Conservation (phyloP, 805 yeast species). For the Yarrowia divulgata region DNA sequence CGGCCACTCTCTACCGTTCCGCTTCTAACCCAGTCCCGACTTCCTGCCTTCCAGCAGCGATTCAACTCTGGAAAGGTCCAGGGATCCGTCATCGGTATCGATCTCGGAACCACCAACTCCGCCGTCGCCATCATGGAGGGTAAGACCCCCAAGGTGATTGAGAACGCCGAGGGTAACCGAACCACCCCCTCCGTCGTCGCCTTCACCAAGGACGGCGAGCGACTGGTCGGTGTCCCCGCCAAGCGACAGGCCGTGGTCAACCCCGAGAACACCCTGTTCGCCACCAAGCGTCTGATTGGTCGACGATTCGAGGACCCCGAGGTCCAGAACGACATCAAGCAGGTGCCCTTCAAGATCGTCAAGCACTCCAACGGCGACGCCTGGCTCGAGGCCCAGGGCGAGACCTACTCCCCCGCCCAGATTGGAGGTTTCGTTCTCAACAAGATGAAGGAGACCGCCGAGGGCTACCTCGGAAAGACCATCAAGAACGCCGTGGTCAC, state of each 20-base stretch:
- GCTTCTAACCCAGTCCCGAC: slow-evolving; percentile 36
- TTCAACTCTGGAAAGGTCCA: slow-evolving; percentile 59
- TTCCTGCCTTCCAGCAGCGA: slow-evolving; percentile 41
- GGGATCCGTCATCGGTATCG: slow-evolving; percentile 80
- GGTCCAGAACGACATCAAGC: slow-evolving; percentile 86
- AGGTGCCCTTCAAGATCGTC: slow-evolving; percentile 89
- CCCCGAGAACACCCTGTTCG: slow-evolving; percentile 91
- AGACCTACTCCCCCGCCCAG: slow-evolving; percentile 91
- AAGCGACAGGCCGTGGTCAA: slow-evolving; percentile 95
- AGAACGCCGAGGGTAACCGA: slow-evolving; percentile 77
- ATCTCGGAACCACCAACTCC: slow-evolving; percentile 87
- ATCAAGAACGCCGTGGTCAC: slow-evolving; percentile 91
- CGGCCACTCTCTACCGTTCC: too few species aligned
- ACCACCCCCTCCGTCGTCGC: slow-evolving; percentile 96
- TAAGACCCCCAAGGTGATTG: slow-evolving; percentile 75
- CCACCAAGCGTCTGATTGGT: slow-evolving; percentile 94
- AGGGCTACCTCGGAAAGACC: slow-evolving; percentile 84
- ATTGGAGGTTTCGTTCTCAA: slow-evolving; percentile 91
- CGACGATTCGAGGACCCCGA: slow-evolving; percentile 88
- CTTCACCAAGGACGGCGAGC: slow-evolving; percentile 88
- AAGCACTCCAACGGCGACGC: slow-evolving; percentile 95
- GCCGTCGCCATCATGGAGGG: slow-evolving; percentile 89
- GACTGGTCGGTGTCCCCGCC: slow-evolving; percentile 93
- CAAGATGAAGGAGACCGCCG: slow-evolving; percentile 99
- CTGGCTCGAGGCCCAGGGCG: slow-evolving; percentile 91